Evolutionary conservation across 768 basidiomycete species (phyloP).

Genomic region (Serendipita vermifera): DNA sequence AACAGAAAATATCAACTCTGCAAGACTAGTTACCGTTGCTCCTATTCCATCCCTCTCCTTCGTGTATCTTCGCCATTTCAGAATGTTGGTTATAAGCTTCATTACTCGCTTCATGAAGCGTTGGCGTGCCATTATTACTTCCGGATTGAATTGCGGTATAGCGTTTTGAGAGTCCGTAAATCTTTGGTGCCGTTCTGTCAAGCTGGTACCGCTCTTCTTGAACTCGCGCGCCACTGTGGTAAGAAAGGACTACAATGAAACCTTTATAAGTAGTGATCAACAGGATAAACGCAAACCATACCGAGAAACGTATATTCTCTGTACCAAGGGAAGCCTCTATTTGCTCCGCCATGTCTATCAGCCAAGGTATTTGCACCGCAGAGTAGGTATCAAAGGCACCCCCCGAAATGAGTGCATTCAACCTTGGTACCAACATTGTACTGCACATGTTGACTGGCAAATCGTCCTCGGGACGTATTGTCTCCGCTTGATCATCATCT

Average conservation of each 20-base stretch:
- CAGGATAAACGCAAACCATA: conserved; percentile 19
- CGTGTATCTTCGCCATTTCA: conserved; percentile 64
- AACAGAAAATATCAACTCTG: conserved; percentile 48
- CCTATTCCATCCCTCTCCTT: conserved; percentile 48
- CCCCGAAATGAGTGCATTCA: conserved; percentile 60
- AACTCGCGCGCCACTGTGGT: neutral
- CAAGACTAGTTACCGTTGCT: conserved; percentile 40
- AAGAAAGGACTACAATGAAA: neutral
- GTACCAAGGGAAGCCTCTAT: conserved; percentile 60
- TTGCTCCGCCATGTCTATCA: conserved; percentile 68
- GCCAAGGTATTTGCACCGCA: conserved; percentile 39
- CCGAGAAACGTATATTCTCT: conserved; percentile 29
- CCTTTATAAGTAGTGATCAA: neutral
- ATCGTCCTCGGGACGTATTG: conserved; percentile 73
- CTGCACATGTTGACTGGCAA: conserved; percentile 78
- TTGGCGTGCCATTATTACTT: conserved; percentile 53
- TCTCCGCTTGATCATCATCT: conserved; percentile 34
- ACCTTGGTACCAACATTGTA: conserved; percentile 63
- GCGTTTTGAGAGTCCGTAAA: conserved; percentile 12
- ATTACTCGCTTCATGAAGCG: conserved; percentile 52
- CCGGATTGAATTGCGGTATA: conserved; percentile 55
- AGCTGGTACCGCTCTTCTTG: neutral
- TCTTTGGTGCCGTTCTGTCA: neutral
- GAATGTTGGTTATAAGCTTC: conserved; percentile 61
- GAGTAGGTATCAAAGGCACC: conserved; percentile 81